These are phyloP conservation scores for Ganoderma lingzhi DNA, from an alignment of 1,284 basidiomycete genomes.

Conservation along the genomic window DNA sequence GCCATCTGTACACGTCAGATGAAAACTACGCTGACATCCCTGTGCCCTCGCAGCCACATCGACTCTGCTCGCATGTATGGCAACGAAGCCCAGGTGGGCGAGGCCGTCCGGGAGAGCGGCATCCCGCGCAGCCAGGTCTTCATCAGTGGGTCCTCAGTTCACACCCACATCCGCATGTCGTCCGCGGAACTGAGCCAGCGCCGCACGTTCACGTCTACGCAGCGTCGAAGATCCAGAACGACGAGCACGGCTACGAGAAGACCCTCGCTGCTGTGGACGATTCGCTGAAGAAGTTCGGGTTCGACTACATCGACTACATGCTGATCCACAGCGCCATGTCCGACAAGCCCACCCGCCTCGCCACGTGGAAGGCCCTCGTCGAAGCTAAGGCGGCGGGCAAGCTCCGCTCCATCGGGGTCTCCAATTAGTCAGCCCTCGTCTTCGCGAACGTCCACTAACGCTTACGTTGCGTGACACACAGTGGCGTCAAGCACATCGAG, in stretches of 20 bases:
- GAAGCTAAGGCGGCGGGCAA: constrained; percentile 59
- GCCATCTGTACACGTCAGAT: not conserved
- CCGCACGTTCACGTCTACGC: not conserved
- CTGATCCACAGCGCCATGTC: constrained; percentile 64
- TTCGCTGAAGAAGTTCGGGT: constrained; percentile 32
- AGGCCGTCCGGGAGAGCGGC: constrained; percentile 62
- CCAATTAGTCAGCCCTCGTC: constrained; percentile 60
- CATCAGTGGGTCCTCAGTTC: constrained; percentile 59
- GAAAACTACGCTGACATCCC: not conserved
- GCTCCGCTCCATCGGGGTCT: constrained; percentile 64
- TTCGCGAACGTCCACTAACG: not conserved
- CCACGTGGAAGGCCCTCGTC: constrained; percentile 52
- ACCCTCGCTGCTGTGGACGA: constrained; percentile 33
- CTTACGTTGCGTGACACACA: constrained; percentile 3
- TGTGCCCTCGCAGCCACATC: constrained; percentile 60
- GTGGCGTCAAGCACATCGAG: constrained; percentile 72
- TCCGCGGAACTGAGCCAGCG: not conserved
- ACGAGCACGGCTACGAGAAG: constrained; percentile 38
- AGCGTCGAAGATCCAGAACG: constrained; percentile 36
- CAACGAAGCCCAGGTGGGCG: constrained; percentile 75
- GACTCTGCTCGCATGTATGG: constrained; percentile 79
- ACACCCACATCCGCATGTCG: not conserved
- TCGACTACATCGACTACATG: constrained; percentile 63
- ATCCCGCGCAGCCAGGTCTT: constrained; percentile 65
- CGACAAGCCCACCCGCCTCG: constrained; percentile 51